A percentile compares a stretch with the other conserved stretches of the same genome.
phyloP scores from a whole-genome alignment of 2,329 filamentous ascomycete genomes.

The Phialophora macrospora region DNA sequence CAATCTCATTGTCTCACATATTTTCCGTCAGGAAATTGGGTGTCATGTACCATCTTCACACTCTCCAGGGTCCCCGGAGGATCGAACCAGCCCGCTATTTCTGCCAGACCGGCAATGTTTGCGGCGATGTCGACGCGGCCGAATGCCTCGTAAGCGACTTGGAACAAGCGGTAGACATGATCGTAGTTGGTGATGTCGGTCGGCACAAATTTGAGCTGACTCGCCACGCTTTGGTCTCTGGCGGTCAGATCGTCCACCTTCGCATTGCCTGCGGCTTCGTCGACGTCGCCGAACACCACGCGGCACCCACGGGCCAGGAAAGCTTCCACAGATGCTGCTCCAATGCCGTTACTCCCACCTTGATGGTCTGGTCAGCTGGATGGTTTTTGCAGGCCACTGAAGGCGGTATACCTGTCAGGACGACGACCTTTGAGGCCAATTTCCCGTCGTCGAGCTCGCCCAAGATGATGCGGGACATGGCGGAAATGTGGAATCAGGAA shows the following conservation, averaged over 20 bases:
- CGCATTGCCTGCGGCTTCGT: slow-evolving; percentile 43
- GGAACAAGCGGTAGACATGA: slow-evolving; percentile 53
- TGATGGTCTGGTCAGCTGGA: no score
- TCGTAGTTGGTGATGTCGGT: slow-evolving; percentile 53
- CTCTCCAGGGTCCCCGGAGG: not conserved
- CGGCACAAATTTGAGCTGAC: slow-evolving; percentile 45
- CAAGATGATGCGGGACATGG: no score
- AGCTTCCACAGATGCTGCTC: slow-evolving; percentile 48
- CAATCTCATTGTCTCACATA: not conserved
- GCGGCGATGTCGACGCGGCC: slow-evolving; percentile 37
- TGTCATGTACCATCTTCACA: not conserved
- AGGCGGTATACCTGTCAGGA: no score
- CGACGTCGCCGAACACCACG: slow-evolving; percentile 52
- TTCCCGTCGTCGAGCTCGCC: no score
- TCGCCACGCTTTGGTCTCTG: slow-evolving; percentile 20
- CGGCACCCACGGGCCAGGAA: slow-evolving; percentile 47
- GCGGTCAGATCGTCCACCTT: slow-evolving; percentile 34
- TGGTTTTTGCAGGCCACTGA: no score
- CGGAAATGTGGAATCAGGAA: no score
- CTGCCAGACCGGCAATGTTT: not conserved
- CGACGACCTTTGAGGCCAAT: no score
- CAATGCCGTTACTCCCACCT: slow-evolving; percentile 49
- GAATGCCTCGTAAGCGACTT: slow-evolving; percentile 49
- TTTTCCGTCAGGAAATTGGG: not conserved
- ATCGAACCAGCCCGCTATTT: not conserved